Conservation (phyloP, 345 rosid species). For the Hibiscus mutabilis region DNA sequence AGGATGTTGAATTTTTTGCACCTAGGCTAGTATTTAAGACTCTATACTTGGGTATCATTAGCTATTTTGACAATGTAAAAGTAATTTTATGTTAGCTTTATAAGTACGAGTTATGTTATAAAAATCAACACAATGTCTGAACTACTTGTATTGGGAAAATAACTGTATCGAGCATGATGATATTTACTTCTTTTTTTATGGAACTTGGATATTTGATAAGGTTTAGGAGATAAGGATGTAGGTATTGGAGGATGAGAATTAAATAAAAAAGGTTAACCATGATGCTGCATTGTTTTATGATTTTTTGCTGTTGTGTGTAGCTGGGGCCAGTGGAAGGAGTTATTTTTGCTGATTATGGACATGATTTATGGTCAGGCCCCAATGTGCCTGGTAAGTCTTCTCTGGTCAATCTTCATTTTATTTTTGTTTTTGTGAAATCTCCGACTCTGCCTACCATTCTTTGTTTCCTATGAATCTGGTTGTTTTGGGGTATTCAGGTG, state of each 20-base stretch:
- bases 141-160: too few species aligned
- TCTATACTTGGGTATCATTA: too few species aligned
- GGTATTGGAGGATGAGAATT: not conserved
- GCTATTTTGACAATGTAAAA: too few species aligned
- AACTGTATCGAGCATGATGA: not conserved
- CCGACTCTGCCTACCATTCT: not conserved
- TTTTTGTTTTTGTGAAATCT: not conserved
- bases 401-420: conserved; percentile 6
- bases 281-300: not conserved
- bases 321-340: conserved; percentile 85
- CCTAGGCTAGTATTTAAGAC: not conserved
- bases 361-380: conserved; percentile 79
- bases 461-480: not conserved
- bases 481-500: conserved; percentile 32
- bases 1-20: not conserved
- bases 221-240: not conserved
- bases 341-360: conserved; percentile 78
- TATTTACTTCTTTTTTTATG: not conserved
- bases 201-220: not conserved
- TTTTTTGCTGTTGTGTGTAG: conserved; percentile 32
- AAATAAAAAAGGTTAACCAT: not conserved
- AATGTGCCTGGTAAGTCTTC: conserved; percentile 61
- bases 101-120: too few species aligned
- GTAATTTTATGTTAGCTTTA: too few species aligned
- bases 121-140: too few species aligned